Conservation (phyloP, 1,139 yeast genomes). For the Saccharomyces hybrid region DNA sequence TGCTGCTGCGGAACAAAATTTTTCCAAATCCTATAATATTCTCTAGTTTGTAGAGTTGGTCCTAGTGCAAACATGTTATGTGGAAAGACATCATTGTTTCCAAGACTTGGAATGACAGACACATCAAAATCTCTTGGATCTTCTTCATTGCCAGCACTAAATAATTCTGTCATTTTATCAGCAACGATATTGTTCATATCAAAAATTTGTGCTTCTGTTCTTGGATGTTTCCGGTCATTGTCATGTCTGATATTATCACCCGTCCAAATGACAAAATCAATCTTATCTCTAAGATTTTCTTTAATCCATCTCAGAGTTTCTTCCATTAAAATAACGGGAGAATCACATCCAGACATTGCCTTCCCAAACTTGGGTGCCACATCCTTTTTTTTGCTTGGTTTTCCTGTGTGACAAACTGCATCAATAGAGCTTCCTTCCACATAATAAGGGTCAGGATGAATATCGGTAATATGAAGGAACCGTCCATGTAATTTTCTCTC, state of each 20-base stretch:
- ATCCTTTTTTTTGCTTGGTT: conserved; percentile 20
- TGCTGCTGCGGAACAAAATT: conserved; percentile 71
- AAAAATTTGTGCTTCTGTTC: conserved; percentile 63
- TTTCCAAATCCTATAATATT: conserved; percentile 65
- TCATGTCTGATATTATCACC: conserved; percentile 87
- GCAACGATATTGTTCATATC: conserved; percentile 62
- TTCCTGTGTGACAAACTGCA: conserved; percentile 52
- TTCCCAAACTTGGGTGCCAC: conserved; percentile 64
- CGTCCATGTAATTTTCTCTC: conserved; percentile 47
- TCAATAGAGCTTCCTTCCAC: conserved; percentile 44
- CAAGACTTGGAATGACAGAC: conserved; percentile 60
- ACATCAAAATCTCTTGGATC: conserved; percentile 41
- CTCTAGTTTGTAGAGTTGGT: conserved; percentile 77
- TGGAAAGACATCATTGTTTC: conserved; percentile 85
- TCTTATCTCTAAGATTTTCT: conserved; percentile 57
- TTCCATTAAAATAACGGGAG: conserved; percentile 55
- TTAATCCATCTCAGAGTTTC: conserved; percentile 62
- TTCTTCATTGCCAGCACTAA: conserved; percentile 39
- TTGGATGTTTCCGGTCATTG: conserved; percentile 63
- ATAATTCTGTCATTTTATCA: conserved; percentile 42
- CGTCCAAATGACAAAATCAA: conserved; percentile 84
- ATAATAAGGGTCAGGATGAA: conserved; percentile 78
- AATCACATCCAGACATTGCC: conserved; percentile 62
- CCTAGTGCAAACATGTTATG: conserved; percentile 80
- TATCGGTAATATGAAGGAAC: conserved; percentile 76